Evolutionary conservation across 768 basidiomycete genomes (phyloP), one percentile per base, ranked within the genome.

Genomic region (Naganishia randhawae): DNA sequence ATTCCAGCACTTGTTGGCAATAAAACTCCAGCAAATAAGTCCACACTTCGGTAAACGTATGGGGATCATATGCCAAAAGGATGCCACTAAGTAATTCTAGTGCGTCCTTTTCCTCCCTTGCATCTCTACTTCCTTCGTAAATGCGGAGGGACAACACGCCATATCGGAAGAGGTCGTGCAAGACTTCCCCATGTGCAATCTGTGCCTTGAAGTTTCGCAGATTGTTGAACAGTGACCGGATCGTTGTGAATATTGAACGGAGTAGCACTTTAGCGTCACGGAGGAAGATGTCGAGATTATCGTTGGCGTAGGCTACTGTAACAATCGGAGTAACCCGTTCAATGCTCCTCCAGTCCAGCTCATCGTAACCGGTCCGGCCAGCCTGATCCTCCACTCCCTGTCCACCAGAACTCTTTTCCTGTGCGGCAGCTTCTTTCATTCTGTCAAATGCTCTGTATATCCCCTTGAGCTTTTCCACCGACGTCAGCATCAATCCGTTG

Each of bases 11-110:
- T 53, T 85, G 85, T 72, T 89, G 85, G 77, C 96, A 89, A 82
- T 94, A 96, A 77, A 93, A 89, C 31, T 87, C 88, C 81, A 98
- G 89, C 77, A 92, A 89, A 76, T 87, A 87, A 39, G 90, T 92
- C 92, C 94, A 95, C 35, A 97, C 90, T 81, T 96, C 92, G 78
- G 95, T 90, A 78, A 96, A 94, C 69, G 94, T 89, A 74, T 95
- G 91, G 9, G 90, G 83, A 75, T 96, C 90, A 73, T 94, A 85
- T 77, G 93, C 90, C 41, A 86, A 80, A 50, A 94, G 84, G 48
- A 89, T 86, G 79, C 86, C 85, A 6, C 85, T 85, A 61, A 89
- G 82, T 84, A 88, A 87, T 67, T 99, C 95, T 74, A 92, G 85
- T 6, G 88, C 87, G 76, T 97, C 93, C 62, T 87, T 85, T 65